Percentiles rank a stretch among this genome's conserved stretches.
These are phyloP conservation scores for Nannochloris sp. DNA, from an alignment of 139 green algal species.

Conservation along the genomic window DNA sequence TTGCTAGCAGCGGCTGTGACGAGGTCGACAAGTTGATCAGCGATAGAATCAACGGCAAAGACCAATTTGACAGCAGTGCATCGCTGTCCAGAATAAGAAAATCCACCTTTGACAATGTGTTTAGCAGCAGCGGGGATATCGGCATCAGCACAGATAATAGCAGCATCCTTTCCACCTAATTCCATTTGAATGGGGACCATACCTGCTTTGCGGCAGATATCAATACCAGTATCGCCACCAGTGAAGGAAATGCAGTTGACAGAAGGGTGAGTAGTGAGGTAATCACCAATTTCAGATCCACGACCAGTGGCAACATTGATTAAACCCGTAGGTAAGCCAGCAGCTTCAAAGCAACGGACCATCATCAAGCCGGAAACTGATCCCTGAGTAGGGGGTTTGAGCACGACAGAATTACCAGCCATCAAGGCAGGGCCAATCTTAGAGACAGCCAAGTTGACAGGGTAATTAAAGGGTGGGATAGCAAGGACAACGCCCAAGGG, in stretches of 20 bases:
- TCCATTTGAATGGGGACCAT: constrained; percentile 97
- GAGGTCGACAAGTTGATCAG: constrained; percentile 15
- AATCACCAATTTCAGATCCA: constrained; percentile 94
- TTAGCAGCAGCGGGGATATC: constrained; percentile 80
- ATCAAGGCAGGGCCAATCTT: constrained; percentile 95
- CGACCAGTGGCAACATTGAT: constrained; percentile 73
- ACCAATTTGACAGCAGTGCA: constrained; percentile 89
- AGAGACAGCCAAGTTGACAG: constrained; percentile 88
- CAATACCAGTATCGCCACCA: constrained; percentile 71
- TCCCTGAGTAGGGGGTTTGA: constrained; percentile 95
- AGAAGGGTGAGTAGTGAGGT: constrained; percentile 76
- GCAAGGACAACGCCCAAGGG: constrained; percentile 85
- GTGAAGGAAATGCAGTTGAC: constrained; percentile 89
- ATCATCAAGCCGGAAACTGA: constrained; percentile 80
- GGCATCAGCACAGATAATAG: constrained; percentile 85
- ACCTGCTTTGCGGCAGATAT: constrained; percentile 76
- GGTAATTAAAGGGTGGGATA: constrained; percentile 98
- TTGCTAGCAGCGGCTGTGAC: constrained; percentile 50
- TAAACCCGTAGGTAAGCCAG: constrained; percentile 74
- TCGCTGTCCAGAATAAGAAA: constrained; percentile 85
- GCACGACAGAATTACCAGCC: constrained; percentile 89
- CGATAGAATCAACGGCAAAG: constrained; percentile 2
- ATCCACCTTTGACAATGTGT: constrained; percentile 90
- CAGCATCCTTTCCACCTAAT: constrained; percentile 94
- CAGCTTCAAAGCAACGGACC: constrained; percentile 77